Percentiles rank a stretch among this genome's conserved stretches.
These are phyloP conservation scores for Galerina sulciceps DNA, from an alignment of 768 basidiomycete genomes.

Conservation along the genomic window DNA sequence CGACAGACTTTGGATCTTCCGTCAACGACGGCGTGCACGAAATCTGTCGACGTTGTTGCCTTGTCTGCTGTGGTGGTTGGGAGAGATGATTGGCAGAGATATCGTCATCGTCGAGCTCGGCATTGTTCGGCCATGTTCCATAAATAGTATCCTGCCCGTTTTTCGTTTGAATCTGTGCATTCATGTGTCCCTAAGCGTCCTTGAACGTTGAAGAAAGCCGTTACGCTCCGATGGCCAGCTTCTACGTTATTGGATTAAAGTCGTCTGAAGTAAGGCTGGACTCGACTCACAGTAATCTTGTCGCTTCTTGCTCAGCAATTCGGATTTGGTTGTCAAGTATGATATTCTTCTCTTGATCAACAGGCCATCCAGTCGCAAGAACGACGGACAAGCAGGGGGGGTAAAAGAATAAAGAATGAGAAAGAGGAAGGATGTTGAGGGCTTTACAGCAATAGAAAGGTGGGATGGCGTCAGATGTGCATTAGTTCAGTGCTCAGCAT, in stretches of 20 bases:
- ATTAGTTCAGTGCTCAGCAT: not conserved
- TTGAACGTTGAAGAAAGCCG: too few relatives aligned
- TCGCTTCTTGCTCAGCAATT: too few relatives aligned
- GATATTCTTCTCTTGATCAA: too few relatives aligned
- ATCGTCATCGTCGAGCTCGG: slow-evolving; percentile 10
- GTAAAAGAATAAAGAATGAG: not conserved
- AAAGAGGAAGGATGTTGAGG: not conserved
- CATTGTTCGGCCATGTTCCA: slow-evolving; percentile 17
- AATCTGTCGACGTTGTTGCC: not conserved
- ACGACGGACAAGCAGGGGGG: not conserved
- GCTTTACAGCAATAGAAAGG: not conserved
- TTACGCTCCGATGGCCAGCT: too few relatives aligned
- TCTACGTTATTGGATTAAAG: too few relatives aligned
- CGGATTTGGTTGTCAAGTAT: too few relatives aligned
- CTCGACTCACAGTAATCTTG: too few relatives aligned
- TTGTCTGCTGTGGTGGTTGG: slow-evolving; percentile 1
- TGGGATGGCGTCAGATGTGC: slow-evolving; percentile 7
- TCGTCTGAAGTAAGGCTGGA: too few relatives aligned
- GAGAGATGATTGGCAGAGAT: not conserved
- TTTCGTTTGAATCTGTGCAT: too few relatives aligned
- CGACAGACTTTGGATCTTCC: not conserved
- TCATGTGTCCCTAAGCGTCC: too few relatives aligned
- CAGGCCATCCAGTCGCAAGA: not conserved
- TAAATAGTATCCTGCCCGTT: not conserved
- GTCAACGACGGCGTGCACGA: not conserved